A percentile compares a stretch with the other conserved stretches of the same genome.
Evolutionary conservation across 2,329 filamentous ascomycete genomes (phyloP).

Genomic region (Knufia petricola): DNA sequence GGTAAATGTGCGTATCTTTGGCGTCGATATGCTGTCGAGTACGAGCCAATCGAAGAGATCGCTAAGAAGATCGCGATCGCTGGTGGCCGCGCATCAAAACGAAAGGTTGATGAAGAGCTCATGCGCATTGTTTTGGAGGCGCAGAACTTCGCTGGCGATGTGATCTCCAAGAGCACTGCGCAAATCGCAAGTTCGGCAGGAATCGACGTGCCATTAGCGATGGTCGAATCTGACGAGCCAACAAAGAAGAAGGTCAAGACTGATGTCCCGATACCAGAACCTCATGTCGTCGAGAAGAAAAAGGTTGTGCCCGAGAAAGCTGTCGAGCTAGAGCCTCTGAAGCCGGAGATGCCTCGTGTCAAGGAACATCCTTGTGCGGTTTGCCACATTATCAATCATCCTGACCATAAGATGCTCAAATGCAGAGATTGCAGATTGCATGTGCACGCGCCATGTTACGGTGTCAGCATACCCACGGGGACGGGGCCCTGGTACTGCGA

Average conservation of each 20-base stretch:
- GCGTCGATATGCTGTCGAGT: constrained; percentile 92
- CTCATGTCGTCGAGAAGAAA: constrained; percentile 51
- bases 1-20: constrained; percentile 84
- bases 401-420: constrained; percentile 61
- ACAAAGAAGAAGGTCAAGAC: constrained; percentile 53
- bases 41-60: constrained; percentile 87
- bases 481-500: constrained; percentile 67
- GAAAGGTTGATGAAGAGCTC: constrained; percentile 84
- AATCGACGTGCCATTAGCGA: constrained; percentile 29
- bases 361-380: constrained; percentile 74
- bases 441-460: constrained; percentile 87
- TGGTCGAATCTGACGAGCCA: constrained; percentile 35
- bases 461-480: constrained; percentile 47
- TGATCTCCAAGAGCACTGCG: constrained; percentile 34
- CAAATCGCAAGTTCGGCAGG: constrained; percentile 36
- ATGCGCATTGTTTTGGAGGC: constrained; percentile 37
- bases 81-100: constrained; percentile 74
- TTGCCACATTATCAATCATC: constrained; percentile 64
- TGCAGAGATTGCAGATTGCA: constrained; percentile 85
- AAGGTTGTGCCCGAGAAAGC: constrained; percentile 50
- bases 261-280: constrained; percentile 40
- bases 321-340: constrained; percentile 48
- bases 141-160: constrained; percentile 35
- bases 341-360: constrained; percentile 70
- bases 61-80: constrained; percentile 74